These are phyloP conservation scores for Lipomyces starkeyi DNA, from an alignment of 805 yeast species.

Conservation along the genomic window DNA sequence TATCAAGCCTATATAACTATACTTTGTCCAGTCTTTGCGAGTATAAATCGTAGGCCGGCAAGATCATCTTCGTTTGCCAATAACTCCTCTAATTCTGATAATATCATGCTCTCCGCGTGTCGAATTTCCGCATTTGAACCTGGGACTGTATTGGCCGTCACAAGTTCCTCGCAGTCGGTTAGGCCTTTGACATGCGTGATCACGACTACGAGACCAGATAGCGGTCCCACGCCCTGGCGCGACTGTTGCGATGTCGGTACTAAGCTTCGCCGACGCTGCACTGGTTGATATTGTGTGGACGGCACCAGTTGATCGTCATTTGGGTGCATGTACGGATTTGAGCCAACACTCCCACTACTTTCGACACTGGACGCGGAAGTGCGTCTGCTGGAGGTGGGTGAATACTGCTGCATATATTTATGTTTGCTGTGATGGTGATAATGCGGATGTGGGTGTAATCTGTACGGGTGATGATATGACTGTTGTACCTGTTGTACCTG, in stretches of 20 bases:
- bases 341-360: slow-evolving; percentile 21
- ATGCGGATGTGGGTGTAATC: slow-evolving; percentile 34
- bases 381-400: slow-evolving; percentile 34
- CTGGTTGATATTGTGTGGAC: not conserved
- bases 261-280: not conserved
- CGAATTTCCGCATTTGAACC: not conserved
- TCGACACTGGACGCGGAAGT: slow-evolving; percentile 27
- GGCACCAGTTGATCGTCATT: not conserved
- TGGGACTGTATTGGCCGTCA: slow-evolving; percentile 5
- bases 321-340: not conserved
- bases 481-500: not conserved
- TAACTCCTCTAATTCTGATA: slow-evolving; percentile 28
- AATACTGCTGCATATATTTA: slow-evolving; percentile 34
- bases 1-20: slow-evolving; percentile 20
- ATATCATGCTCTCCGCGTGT: slow-evolving; percentile 19
- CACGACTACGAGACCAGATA: slow-evolving; percentile 35
- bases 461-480: slow-evolving; percentile 19
- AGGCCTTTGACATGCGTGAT: slow-evolving; percentile 36
- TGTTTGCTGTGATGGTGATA: slow-evolving; percentile 29
- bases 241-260: not conserved
- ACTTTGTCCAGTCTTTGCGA: slow-evolving; percentile 34
- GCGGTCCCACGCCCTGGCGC: slow-evolving; percentile 26
- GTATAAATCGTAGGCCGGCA: slow-evolving; percentile 32
- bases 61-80: slow-evolving; percentile 32
- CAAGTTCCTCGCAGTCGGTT: slow-evolving; percentile 14